A percentile compares a stretch with the other conserved stretches of the same genome.
phyloP scores from a whole-genome alignment of 306 rosid genomes.

The Corylus heterophylla region DNA sequence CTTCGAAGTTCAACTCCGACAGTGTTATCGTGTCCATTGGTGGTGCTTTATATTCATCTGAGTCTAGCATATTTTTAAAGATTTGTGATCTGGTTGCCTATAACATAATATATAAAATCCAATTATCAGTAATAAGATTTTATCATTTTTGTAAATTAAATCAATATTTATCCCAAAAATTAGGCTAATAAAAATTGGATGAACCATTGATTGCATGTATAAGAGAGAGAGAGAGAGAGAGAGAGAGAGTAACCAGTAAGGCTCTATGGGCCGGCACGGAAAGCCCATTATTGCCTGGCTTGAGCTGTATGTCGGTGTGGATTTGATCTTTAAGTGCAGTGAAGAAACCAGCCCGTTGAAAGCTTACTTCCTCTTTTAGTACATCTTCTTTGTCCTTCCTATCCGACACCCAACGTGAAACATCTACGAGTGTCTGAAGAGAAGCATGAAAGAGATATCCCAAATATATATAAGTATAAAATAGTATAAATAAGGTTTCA shows the following conservation, averaged over 20 bases:
- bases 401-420: conserved; percentile 40
- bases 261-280: conserved; percentile 73
- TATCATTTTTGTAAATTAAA: neutral
- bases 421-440: conserved; percentile 51
- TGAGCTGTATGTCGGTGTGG: conserved; percentile 65
- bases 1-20: conserved; percentile 60
- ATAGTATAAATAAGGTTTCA: neutral
- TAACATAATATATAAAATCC: neutral
- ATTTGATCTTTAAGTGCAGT: conserved; percentile 55
- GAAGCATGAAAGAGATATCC: neutral
- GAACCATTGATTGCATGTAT: too few species aligned
- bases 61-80: conserved; percentile 69
- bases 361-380: conserved; percentile 47
- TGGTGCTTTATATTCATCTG: conserved; percentile 68
- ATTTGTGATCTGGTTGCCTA: conserved; percentile 82
- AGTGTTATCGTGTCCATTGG: conserved; percentile 43
- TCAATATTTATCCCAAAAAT: too few species aligned
- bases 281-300: conserved; percentile 47
- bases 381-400: conserved; percentile 34
- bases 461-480: neutral
- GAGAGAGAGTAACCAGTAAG: conserved; percentile 34
- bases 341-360: conserved; percentile 41
- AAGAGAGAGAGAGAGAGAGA: neutral
- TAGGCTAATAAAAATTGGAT: too few species aligned
- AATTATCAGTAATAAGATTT: neutral